Conservation (phyloP, 352 stramenopile genomes). For the Discostella stelligera region DNA sequence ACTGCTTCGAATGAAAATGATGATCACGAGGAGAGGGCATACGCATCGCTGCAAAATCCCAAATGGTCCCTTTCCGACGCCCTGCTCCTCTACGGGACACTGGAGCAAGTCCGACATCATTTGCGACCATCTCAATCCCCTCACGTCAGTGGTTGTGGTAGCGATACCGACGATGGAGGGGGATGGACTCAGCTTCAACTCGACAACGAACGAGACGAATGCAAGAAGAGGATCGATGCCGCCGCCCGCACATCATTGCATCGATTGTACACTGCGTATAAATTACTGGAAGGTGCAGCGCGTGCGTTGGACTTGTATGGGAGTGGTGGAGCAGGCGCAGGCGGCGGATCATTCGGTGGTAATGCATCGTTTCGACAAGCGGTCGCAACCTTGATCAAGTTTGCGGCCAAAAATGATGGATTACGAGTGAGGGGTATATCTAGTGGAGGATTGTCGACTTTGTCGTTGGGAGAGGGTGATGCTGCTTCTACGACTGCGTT, state of each 20-base stretch:
- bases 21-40: neutral
- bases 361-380: constrained; percentile 41
- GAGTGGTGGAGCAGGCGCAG: neutral
- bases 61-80: constrained; percentile 72
- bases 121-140: neutral
- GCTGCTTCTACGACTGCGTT: neutral
- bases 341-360: neutral
- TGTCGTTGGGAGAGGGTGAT: neutral
- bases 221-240: constrained; percentile 46
- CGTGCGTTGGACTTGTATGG: constrained; percentile 49
- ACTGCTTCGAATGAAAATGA: neutral
- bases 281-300: constrained; percentile 43
- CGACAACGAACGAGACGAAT: constrained; percentile 29
- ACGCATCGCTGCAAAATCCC: constrained; percentile 45
- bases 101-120: constrained; percentile 25
- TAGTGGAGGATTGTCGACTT: constrained; percentile 4
- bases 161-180: neutral
- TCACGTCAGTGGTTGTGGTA: neutral
- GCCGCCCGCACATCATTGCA: constrained; percentile 3
- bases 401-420: constrained; percentile 55
- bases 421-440: constrained; percentile 67
- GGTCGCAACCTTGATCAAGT: constrained; percentile 45
- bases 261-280: constrained; percentile 38
- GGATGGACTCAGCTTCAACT: neutral
- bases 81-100: constrained; percentile 56